phyloP scores from a whole-genome alignment of 768 basidiomycete species.

The Boletus barrowsii region DNA sequence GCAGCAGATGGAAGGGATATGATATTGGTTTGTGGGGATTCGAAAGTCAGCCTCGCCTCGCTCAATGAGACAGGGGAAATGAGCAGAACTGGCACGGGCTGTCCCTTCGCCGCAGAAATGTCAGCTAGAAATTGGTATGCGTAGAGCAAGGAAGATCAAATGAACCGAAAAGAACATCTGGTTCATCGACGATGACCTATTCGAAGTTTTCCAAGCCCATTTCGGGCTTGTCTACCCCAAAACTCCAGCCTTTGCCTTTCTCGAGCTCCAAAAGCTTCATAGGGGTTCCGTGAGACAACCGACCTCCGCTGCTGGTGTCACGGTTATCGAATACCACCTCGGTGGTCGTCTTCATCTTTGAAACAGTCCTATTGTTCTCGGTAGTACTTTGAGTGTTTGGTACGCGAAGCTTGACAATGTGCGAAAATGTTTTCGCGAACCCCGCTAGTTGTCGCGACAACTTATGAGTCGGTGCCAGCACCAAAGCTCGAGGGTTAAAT shows the following conservation, averaged over 20 bases:
- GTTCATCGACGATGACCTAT: conserved; percentile 91
- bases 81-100: conserved; percentile 16
- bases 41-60: background rate
- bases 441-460: conserved; percentile 74
- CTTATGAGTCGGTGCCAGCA: conserved; percentile 89
- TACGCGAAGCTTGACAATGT: conserved; percentile 72
- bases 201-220: conserved; percentile 70
- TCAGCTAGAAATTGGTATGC: conserved; percentile 56
- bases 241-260: conserved; percentile 55
- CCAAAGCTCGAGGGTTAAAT: conserved; percentile 69
- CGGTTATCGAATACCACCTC: conserved; percentile 18
- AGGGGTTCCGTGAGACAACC: conserved; percentile 46
- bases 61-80: conserved; percentile 19
- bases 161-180: conserved; percentile 84
- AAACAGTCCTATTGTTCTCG: conserved; percentile 38
- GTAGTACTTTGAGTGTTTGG: conserved; percentile 39
- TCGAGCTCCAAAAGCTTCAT: conserved; percentile 61
- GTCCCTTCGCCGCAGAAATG: conserved; percentile 59
- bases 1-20: conserved; percentile 78
- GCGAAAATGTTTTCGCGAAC: conserved; percentile 72
- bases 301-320: conserved; percentile 19
- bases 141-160: background rate
- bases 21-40: conserved; percentile 23
- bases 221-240: conserved; percentile 47
- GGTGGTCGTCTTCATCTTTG: conserved; percentile 41